Percentiles rank a stretch among this genome's conserved stretches.
These are phyloP conservation scores for Phytopythium litorale DNA, from an alignment of 352 stramenopile genomes.

Conservation along the genomic window DNA sequence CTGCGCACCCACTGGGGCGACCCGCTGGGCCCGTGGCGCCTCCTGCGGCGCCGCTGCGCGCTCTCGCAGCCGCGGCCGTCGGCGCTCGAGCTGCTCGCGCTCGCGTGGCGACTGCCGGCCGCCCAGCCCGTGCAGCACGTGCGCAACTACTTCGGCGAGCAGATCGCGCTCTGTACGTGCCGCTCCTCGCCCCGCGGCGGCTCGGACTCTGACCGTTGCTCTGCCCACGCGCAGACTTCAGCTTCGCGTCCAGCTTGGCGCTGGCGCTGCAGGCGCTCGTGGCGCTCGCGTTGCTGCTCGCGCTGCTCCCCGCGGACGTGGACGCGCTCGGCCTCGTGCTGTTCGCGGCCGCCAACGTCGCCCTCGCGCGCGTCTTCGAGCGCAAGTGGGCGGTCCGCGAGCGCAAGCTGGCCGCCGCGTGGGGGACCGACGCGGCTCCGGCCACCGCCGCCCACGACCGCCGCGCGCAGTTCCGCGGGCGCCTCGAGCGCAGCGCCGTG, in stretches of 20 bases:
- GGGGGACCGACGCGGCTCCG: slow-evolving; percentile 29
- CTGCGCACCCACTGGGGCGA: slow-evolving; percentile 50
- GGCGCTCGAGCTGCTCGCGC: background rate
- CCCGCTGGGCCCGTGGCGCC: slow-evolving; percentile 23
- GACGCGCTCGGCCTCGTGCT: slow-evolving; percentile 1
- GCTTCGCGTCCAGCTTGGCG: slow-evolving; percentile 60
- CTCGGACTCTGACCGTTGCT: background rate
- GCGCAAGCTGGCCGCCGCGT: slow-evolving; percentile 31
- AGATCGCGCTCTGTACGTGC: slow-evolving; percentile 69
- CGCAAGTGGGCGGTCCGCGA: slow-evolving; percentile 62
- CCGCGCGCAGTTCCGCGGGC: slow-evolving; percentile 54
- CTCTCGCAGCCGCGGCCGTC: background rate
- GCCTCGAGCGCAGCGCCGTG: slow-evolving; percentile 43
- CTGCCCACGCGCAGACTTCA: slow-evolving; percentile 35
- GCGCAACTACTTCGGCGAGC: slow-evolving; percentile 80
- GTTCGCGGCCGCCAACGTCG: slow-evolving; percentile 50
- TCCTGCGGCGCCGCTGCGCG: slow-evolving; percentile 13
- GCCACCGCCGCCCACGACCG: slow-evolving; percentile 13
- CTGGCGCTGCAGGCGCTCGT: slow-evolving; percentile 35
- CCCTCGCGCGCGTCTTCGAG: slow-evolving; percentile 41
- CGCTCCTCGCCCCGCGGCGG: background rate
- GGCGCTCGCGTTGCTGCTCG: slow-evolving; percentile 28
- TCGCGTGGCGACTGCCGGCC: slow-evolving; percentile 18
- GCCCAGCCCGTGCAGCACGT: slow-evolving; percentile 50
- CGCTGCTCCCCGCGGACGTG: slow-evolving; percentile 10